Evolutionary conservation across 2,329 filamentous ascomycete genomes (phyloP).

Genomic region (Phialocephala sp.): DNA sequence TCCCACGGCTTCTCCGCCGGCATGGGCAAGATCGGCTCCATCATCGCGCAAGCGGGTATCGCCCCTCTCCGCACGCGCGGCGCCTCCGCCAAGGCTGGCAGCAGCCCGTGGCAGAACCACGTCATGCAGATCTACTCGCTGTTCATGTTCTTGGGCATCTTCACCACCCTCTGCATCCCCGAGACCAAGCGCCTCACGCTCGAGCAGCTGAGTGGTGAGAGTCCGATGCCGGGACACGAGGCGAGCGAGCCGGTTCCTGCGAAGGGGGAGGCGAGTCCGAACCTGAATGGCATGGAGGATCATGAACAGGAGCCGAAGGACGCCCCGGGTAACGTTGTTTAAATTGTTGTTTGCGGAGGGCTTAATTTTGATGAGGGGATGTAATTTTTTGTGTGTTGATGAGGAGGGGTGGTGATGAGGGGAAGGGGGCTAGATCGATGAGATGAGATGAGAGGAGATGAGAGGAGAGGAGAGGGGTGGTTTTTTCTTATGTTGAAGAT

Average conservation of each 20-base stretch:
- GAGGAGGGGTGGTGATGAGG: too few relatives aligned
- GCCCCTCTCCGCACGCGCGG: conserved; percentile 53
- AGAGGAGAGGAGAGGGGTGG: too few relatives aligned
- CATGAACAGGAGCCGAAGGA: background rate
- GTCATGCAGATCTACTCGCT: conserved; percentile 79
- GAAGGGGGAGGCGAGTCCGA: background rate
- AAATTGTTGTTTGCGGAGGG: too few relatives aligned
- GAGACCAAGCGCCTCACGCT: conserved; percentile 79
- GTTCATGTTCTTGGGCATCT: conserved; percentile 76
- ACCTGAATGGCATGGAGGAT: background rate
- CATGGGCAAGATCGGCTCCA: conserved; percentile 44
- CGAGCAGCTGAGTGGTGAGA: conserved; percentile 72
- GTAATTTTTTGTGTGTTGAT: too few relatives aligned
- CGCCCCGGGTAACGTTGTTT: too few relatives aligned
- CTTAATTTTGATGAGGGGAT: too few relatives aligned
- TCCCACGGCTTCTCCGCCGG: conserved; percentile 46
- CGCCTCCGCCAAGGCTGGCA: conserved; percentile 28
- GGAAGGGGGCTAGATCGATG: too few relatives aligned
- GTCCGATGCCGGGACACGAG: background rate
- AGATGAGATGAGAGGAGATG: too few relatives aligned
- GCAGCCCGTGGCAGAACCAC: conserved; percentile 67
- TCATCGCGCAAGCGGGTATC: conserved; percentile 55
- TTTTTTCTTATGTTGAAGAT: too few relatives aligned
- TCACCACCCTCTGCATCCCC: conserved; percentile 73
- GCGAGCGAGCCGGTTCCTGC: background rate